Evolutionary conservation across 371 early-diverging fungal species (phyloP), one percentile per base, ranked within the genome.

Genomic region (Zancudomyces culisetae): DNA sequence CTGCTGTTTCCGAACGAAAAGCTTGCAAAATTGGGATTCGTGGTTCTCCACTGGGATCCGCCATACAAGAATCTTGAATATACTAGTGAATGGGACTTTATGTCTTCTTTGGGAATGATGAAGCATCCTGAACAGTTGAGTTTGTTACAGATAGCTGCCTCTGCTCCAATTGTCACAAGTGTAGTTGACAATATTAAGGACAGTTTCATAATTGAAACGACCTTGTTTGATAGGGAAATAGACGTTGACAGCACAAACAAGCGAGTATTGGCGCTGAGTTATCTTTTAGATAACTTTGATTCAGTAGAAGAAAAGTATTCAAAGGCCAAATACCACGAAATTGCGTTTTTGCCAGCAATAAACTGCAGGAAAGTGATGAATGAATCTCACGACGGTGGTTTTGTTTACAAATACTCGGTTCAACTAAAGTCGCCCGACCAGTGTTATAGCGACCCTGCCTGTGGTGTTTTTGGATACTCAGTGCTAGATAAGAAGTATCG

Each of bases 241-340:
- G 51, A 35, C 40, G 22, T 15, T 18, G n/a, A n/a, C n/a, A 42
- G 56, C 1, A 15, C 6, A 15, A 41, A 42, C 1, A 59, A 71
- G 19, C 76, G 77, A 20, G 57, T 49, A 2, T 58, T 67, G 26
- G 78, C 81, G 3, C 57, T 91, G 3, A 54, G 57, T 0, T 87
- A 84, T 59, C 74, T 91, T 43, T 60, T 85, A n/a, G 83, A 85
- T 6, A 70, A 87, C 49, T 73, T 70, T 55, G 67, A 76, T 54
- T 61, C 66, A 2, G 61, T 70, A 3, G 23, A 35, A 22, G 45
- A 43, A 13, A 60, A 63, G 48, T 15, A 10, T 0, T 23, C 51
- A 3, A 43, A 40, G 13, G 30, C 50, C 23, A 27, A 51, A 2
- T 15, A 26, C 6, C 4, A 53, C 45, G 13, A n/a, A n/a, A 23